Conservation (phyloP, 805 yeast genomes). For the Yueomyces sinensis region DNA sequence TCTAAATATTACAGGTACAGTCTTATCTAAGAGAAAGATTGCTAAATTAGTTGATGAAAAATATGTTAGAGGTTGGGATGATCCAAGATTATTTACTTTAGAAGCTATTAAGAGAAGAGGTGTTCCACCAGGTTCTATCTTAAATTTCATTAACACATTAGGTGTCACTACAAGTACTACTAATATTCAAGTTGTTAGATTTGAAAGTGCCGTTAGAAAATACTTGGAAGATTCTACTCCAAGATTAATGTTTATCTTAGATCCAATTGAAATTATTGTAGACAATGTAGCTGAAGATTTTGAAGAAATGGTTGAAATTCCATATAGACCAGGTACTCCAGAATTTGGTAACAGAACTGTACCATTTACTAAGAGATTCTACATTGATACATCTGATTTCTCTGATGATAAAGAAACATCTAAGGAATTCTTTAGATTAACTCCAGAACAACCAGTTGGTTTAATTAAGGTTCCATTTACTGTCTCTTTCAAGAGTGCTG, state of each 20-base stretch:
- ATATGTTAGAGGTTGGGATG: constrained; percentile 93
- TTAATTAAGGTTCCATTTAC: constrained; percentile 81
- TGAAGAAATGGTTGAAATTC: constrained; percentile 58
- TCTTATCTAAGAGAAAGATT: constrained; percentile 90
- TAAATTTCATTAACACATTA: constrained; percentile 82
- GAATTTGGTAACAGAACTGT: constrained; percentile 65
- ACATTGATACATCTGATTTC: constrained; percentile 83
- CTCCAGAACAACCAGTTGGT: constrained; percentile 93
- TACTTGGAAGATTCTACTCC: constrained; percentile 88
- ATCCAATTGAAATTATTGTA: constrained; percentile 72
- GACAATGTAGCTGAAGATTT: constrained; percentile 71
- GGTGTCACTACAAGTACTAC: constrained; percentile 95
- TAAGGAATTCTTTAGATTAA: constrained; percentile 78
- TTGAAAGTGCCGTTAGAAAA: constrained; percentile 78
- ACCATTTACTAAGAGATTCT: constrained; percentile 64
- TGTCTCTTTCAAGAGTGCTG: constrained; percentile 55
- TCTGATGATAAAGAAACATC: constrained; percentile 38
- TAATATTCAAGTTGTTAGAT: constrained; percentile 78
- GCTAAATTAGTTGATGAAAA: constrained; percentile 77
- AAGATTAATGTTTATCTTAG: constrained; percentile 82
- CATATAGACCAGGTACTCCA: constrained; percentile 79
- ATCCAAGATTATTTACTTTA: constrained; percentile 89
- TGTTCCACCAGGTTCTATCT: constrained; percentile 95
- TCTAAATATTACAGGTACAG: constrained; percentile 85
- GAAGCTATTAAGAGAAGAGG: constrained; percentile 96